Base-by-base conservation (phyloP, 2,329 filamentous ascomycete species). In the Xylaria sp. region DNA sequence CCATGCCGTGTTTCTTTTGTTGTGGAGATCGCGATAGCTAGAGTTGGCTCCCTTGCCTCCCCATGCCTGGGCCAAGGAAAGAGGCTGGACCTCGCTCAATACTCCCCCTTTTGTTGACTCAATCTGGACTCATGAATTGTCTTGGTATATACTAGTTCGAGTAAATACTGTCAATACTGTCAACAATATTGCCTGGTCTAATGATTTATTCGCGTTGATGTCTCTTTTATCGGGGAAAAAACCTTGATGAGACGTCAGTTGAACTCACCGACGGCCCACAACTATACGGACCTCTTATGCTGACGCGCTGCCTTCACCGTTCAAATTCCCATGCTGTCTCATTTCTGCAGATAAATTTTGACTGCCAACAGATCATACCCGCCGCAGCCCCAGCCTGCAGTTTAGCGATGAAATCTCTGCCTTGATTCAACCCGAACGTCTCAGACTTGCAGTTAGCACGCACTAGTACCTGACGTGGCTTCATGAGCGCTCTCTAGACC, bases 1-100 rank as follows among this genome's bases (percentile, higher is more conserved):
- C 24, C 27, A 56, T 34, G 53, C 21, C 47, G 11, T 27, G 12
- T 67, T 64, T 64, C 60, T 65, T 69, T 64, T 59, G 56, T 56
- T 39, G 54, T 50, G 48, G 53, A 34, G 51, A 36, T 27, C 39
- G 50, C 11, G 42, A 51, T 61, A 24, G 19, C 34, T n/a, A 50
- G 19, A 62, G 17, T 21, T 12, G 2, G 21, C 45, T 55, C 55
- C 48, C 56, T 57, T 61, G 12, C 57, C 3, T 61, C 8, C 6
- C 4, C 14, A 17, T 12, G 19, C 30, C 14, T 55, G 14, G 8
- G 21, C 34, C 19, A 30, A 53, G n/a, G n/a, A 32, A 32, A 14
- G 54, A 42, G 47, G 21, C 24, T 24, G 6, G 39, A 11, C 30
- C 21, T 47, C 21, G 27, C 48, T 55, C 36, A 54, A 65, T 53